phyloP scores from a whole-genome alignment of 1,284 basidiomycete species.

The Omphalotus olearius region DNA sequence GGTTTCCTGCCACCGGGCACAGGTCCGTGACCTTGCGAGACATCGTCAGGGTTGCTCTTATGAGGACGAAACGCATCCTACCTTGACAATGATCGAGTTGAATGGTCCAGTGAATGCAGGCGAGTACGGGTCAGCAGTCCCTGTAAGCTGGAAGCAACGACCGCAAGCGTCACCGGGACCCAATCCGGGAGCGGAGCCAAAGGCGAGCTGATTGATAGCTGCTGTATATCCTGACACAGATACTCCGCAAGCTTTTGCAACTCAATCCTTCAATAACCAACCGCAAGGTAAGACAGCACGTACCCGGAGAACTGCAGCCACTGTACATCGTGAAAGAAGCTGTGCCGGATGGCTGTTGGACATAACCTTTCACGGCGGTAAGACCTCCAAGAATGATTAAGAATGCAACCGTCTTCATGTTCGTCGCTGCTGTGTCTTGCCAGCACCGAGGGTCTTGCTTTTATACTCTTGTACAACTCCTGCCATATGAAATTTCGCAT shows the following conservation, averaged over 20 bases:
- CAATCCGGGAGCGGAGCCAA: slow-evolving; percentile 43
- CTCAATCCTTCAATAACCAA: background rate
- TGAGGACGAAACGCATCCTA: slow-evolving; percentile 36
- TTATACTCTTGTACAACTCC: too few relatives aligned
- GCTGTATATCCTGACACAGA: slow-evolving; percentile 48
- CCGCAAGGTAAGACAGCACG: slow-evolving; percentile 3
- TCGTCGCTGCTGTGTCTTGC: too few relatives aligned
- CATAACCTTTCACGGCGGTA: slow-evolving; percentile 31
- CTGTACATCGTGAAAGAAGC: slow-evolving; percentile 55
- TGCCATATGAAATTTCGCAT: too few relatives aligned
- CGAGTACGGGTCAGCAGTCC: slow-evolving; percentile 47
- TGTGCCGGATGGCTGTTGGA: slow-evolving; percentile 44
- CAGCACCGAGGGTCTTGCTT: too few relatives aligned
- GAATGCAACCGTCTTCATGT: background rate
- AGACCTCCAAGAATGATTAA: background rate
- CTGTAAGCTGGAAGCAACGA: slow-evolving; percentile 52
- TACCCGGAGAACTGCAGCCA: slow-evolving; percentile 45
- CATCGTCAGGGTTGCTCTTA: background rate
- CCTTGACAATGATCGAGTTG: slow-evolving; percentile 52
- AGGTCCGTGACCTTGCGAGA: slow-evolving; percentile 19
- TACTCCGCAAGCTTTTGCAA: slow-evolving; percentile 45
- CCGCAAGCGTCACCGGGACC: slow-evolving; percentile 60
- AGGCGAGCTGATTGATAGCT: slow-evolving; percentile 52
- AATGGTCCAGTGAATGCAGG: slow-evolving; percentile 48
- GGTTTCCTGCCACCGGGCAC: slow-evolving; percentile 41